Evolutionary conservation across 768 basidiomycete genomes (phyloP).

Genomic region (Pisolithus sp.): DNA sequence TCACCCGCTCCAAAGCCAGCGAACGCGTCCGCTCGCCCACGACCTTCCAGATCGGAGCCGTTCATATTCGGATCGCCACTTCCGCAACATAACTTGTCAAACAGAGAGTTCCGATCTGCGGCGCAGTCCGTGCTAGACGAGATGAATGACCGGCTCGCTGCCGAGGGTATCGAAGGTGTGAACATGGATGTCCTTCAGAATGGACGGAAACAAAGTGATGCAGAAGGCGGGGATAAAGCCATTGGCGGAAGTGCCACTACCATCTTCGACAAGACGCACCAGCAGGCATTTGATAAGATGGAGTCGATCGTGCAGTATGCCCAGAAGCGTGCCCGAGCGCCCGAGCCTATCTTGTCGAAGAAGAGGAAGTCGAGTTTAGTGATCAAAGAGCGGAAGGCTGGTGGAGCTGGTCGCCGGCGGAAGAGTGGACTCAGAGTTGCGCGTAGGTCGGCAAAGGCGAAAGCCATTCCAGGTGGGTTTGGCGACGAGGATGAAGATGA

Average conservation of each 20-base stretch:
- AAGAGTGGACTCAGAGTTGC: slow-evolving; percentile 18
- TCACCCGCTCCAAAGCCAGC: slow-evolving; percentile 30
- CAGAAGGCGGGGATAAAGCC: not conserved
- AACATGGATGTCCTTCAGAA: slow-evolving; percentile 39
- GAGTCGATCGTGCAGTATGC: slow-evolving; percentile 63
- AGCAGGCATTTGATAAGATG: slow-evolving; percentile 68
- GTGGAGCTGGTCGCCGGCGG: slow-evolving; percentile 14
- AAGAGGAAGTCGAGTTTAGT: slow-evolving; percentile 51
- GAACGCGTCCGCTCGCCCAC: slow-evolving; percentile 16
- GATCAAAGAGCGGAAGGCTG: slow-evolving; percentile 23
- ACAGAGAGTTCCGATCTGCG: slow-evolving; percentile 58
- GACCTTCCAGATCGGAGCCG: slow-evolving; percentile 31
- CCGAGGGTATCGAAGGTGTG: slow-evolving; percentile 48
- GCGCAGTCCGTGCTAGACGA: slow-evolving; percentile 72
- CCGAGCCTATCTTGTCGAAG: slow-evolving; percentile 23
- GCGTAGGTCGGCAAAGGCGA: slow-evolving; percentile 18
- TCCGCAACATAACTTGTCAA: slow-evolving; percentile 54
- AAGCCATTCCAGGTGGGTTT: slow-evolving; percentile 52
- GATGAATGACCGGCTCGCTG: slow-evolving; percentile 68
- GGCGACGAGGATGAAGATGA: slow-evolving; percentile 45
- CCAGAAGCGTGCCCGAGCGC: slow-evolving; percentile 28
- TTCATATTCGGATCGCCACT: slow-evolving; percentile 79
- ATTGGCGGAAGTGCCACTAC: slow-evolving; percentile 20
- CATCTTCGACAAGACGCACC: slow-evolving; percentile 55
- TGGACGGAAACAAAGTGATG: slow-evolving; percentile 2